Percentiles rank a stretch among this genome's conserved stretches.
These are phyloP conservation scores for Phytophthora boehmeriae DNA, from an alignment of 352 stramenopile genomes.

Conservation along the genomic window DNA sequence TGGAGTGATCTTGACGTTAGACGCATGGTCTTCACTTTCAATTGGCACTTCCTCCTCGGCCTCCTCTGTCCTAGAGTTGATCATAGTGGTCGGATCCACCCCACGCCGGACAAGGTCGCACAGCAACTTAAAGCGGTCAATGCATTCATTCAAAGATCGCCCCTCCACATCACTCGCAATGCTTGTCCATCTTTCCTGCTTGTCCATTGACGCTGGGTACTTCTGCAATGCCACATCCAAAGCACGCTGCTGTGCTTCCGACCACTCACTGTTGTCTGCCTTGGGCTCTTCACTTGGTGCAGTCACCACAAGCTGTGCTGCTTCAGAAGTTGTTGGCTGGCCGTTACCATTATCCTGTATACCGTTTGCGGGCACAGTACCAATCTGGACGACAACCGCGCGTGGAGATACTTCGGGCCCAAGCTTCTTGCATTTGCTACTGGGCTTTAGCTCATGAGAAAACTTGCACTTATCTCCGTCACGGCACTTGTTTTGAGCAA, in stretches of 20 bases:
- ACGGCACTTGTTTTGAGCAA: conserved; percentile 49
- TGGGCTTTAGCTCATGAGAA: conserved; percentile 40
- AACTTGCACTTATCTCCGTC: conserved; percentile 74
- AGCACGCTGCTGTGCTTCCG: conserved; percentile 60
- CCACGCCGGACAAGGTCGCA: conserved; percentile 51
- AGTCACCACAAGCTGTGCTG: conserved; percentile 4
- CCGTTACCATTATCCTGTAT: background rate
- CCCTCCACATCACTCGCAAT: conserved; percentile 71
- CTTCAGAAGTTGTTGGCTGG: background rate
- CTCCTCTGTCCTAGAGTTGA: conserved; percentile 8
- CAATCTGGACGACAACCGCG: conserved; percentile 27
- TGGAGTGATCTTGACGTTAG: conserved; percentile 60
- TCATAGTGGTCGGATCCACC: conserved; percentile 19
- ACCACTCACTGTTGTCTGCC: conserved; percentile 51
- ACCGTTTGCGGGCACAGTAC: background rate
- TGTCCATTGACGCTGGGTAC: conserved; percentile 77
- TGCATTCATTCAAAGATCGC: conserved; percentile 81
- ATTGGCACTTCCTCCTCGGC: conserved; percentile 18
- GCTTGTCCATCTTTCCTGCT: conserved; percentile 64
- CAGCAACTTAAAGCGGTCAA: conserved; percentile 79
- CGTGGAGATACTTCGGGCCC: background rate
- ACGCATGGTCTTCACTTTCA: conserved; percentile 19
- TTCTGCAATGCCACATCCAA: conserved; percentile 75
- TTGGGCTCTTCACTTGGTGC: conserved; percentile 3
- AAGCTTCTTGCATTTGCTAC: conserved; percentile 5